A percentile compares a stretch with the other conserved stretches of the same genome.
These are phyloP conservation scores for Solanum chacoense DNA, from an alignment of 305 asterid genomes.

Conservation along the genomic window DNA sequence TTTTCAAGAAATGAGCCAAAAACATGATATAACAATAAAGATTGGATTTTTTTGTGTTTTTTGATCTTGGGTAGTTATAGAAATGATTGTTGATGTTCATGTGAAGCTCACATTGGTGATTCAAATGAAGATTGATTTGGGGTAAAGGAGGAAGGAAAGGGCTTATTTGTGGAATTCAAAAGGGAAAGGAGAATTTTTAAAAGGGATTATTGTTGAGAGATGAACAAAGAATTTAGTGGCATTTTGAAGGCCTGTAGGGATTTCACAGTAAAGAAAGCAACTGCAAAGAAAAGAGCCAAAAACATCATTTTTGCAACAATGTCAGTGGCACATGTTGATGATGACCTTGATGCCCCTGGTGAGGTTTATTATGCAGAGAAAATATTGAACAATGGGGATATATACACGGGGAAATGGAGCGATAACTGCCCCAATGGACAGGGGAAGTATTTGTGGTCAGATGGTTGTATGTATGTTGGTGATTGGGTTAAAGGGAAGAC, in stretches of 20 bases:
- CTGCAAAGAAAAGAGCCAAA: constrained; percentile 30
- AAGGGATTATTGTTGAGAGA: not conserved
- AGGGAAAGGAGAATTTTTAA: constrained; percentile 12
- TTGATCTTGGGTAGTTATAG: not conserved
- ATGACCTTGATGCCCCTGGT: constrained; percentile 29
- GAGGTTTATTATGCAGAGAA: constrained; percentile 51
- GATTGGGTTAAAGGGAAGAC: constrained; percentile 61
- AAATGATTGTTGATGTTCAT: constrained; percentile 8
- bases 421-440: constrained; percentile 52
- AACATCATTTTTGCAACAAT: constrained; percentile 46
- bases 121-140: constrained; percentile 32
- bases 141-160: constrained; percentile 2
- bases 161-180: not conserved
- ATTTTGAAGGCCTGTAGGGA: constrained; percentile 65
- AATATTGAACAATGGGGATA: constrained; percentile 54
- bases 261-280: constrained; percentile 37
- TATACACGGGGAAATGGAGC: constrained; percentile 76
- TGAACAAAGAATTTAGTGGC: constrained; percentile 68
- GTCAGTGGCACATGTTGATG: constrained; percentile 96
- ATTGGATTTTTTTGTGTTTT: not conserved
- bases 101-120: constrained; percentile 15
- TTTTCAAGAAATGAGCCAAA: not conserved
- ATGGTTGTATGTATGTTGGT: constrained; percentile 89
- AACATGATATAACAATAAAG: not conserved
- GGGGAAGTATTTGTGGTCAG: constrained; percentile 80